phyloP scores from a whole-genome alignment of 2,329 filamentous ascomycete species.

The Corynespora cassiicola region DNA sequence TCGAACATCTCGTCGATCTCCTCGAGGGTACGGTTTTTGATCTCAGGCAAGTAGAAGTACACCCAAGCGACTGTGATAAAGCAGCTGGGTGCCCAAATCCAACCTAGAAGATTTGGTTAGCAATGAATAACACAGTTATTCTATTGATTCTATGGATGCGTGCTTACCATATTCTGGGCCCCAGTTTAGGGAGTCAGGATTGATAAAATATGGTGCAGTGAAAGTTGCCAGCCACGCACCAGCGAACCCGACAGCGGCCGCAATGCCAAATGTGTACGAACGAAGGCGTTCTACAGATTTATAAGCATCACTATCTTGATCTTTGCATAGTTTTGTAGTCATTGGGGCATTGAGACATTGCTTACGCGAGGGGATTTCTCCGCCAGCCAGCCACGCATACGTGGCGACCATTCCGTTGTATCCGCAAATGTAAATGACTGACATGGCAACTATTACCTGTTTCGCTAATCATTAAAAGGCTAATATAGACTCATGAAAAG shows the following conservation, averaged over 20 bases:
- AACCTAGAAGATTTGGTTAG: constrained; percentile 21
- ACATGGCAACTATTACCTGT: constrained; percentile 58
- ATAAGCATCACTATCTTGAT: no score
- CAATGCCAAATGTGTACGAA: constrained; percentile 63
- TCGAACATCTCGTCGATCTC: constrained; percentile 45
- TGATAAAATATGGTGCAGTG: constrained; percentile 66
- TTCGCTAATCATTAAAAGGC: no score
- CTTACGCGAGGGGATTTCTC: constrained; percentile 64
- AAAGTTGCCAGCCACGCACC: constrained; percentile 65
- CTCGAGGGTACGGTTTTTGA: constrained; percentile 48
- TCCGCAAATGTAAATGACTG: constrained; percentile 60
- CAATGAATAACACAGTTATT: no score
- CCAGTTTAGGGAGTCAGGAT: constrained; percentile 61
- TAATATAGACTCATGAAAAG: no score
- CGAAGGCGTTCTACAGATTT: constrained; percentile 64
- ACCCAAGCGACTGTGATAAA: constrained; percentile 45
- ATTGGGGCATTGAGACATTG: no score
- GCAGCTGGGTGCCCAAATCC: constrained; percentile 44
- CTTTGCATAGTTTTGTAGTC: no score
- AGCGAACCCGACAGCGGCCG: constrained; percentile 61
- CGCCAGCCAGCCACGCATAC: constrained; percentile 65
- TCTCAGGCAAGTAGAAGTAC: constrained; percentile 40
- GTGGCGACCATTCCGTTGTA: constrained; percentile 63
- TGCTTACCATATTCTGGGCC: constrained; percentile 59
- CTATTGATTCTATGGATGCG: background rate